Evolutionary conservation across 1,139 yeast species (phyloP).

Genomic region (Hyphopichia buzzinii): DNA sequence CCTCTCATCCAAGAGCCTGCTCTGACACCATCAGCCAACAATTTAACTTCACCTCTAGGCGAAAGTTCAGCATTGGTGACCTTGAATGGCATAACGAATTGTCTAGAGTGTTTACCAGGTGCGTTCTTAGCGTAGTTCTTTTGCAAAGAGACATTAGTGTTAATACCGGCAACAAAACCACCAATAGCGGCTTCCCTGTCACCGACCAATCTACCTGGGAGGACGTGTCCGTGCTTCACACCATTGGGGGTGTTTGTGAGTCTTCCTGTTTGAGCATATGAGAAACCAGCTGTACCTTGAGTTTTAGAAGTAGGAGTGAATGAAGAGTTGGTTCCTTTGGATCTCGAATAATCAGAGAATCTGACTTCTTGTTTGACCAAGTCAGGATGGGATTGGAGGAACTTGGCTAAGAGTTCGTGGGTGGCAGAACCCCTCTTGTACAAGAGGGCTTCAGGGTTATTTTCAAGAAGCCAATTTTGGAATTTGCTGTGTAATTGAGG

Average conservation of each 20-base stretch:
- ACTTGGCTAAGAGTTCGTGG: constrained; percentile 25
- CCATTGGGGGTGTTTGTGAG: constrained; percentile 77
- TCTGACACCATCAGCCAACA: constrained; percentile 42
- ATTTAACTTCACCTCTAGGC: constrained; percentile 35
- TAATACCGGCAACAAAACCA: constrained; percentile 60
- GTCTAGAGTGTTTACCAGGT: constrained; percentile 46
- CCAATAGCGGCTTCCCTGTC: constrained; percentile 64
- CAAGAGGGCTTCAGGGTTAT: constrained; percentile 34
- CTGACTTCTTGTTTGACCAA: constrained; percentile 19
- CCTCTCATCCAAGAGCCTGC: constrained; percentile 38
- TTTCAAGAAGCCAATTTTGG: constrained; percentile 32
- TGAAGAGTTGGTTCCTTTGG: constrained; percentile 11
- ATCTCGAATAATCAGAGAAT: constrained; percentile 22
- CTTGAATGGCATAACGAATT: constrained; percentile 45
- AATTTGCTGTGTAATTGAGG: constrained; percentile 33
- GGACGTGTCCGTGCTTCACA: constrained; percentile 52
- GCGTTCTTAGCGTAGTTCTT: constrained; percentile 39
- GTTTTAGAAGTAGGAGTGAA: constrained; percentile 21
- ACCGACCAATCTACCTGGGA: constrained; percentile 68
- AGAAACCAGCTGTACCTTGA: constrained; percentile 72
- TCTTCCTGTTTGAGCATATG: constrained; percentile 71
- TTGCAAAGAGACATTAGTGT: constrained; percentile 39
- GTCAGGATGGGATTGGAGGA: constrained; percentile 19
- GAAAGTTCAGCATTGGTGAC: constrained; percentile 39
- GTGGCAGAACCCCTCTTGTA: constrained; percentile 16